Conservation (phyloP, 2,329 filamentous ascomycete genomes). For the Didymella segeticola region DNA sequence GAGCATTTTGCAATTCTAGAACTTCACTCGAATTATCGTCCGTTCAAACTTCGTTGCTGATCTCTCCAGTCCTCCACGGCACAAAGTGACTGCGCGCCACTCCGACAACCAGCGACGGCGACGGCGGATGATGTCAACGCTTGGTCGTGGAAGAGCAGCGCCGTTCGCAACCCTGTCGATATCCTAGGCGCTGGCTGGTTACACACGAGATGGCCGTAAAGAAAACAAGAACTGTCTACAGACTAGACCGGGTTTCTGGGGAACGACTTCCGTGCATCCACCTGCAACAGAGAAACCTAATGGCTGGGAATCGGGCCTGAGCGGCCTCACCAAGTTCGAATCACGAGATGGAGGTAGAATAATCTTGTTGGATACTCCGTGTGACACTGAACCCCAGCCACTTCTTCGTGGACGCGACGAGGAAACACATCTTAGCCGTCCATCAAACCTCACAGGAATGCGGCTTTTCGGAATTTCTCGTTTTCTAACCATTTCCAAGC, state of each 20-base stretch:
- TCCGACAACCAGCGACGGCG: neutral
- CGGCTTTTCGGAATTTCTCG: too few species aligned
- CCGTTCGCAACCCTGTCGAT: slow-evolving; percentile 7
- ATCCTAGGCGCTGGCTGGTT: neutral
- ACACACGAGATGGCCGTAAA: slow-evolving; percentile 3
- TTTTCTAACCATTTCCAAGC: too few species aligned
- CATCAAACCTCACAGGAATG: neutral
- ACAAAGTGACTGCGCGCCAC: neutral
- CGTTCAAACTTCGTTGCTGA: slow-evolving; percentile 3
- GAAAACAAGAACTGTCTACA: slow-evolving; percentile 18
- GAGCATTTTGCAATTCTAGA: slow-evolving; percentile 9
- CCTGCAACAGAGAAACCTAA: neutral
- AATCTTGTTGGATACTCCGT: neutral
- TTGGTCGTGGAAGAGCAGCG: slow-evolving; percentile 5
- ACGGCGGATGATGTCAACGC: slow-evolving; percentile 14
- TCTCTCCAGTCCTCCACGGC: slow-evolving; percentile 6
- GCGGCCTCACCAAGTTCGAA: neutral
- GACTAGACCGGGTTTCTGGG: slow-evolving; percentile 14
- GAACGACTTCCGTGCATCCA: slow-evolving; percentile 5
- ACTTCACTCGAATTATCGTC: neutral
- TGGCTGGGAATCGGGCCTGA: slow-evolving; percentile 6
- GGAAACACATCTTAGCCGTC: neutral
- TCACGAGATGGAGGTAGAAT: too few species aligned
- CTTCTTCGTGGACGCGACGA: neutral
- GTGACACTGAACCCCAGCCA: neutral